A percentile compares a stretch with the other conserved stretches of the same genome.
phyloP scores from a whole-genome alignment of 208 protist species.

The Endotrypanum monterogeii region DNA sequence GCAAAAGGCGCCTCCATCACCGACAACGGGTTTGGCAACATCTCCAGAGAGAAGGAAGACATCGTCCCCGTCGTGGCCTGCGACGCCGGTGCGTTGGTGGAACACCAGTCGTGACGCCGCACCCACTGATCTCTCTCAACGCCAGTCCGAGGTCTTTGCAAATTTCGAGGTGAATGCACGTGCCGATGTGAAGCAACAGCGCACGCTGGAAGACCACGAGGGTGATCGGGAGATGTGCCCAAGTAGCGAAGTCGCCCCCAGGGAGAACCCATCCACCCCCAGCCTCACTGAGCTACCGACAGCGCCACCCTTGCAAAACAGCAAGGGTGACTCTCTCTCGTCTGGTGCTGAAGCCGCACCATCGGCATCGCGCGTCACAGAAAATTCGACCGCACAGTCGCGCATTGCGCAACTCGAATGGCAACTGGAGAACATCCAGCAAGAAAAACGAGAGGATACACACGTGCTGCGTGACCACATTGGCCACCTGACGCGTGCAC shows the following conservation, averaged over 20 bases:
- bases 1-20: neutral
- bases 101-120: neutral
- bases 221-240: slow-evolving; percentile 19
- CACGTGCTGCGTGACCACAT: slow-evolving; percentile 43
- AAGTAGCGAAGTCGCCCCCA: neutral
- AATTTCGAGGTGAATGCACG: neutral
- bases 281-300: neutral
- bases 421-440: slow-evolving; percentile 35
- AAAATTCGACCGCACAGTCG: neutral
- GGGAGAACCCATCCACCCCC: neutral
- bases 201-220: slow-evolving; percentile 20
- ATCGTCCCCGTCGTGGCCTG: slow-evolving; percentile 23
- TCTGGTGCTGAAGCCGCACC: neutral
- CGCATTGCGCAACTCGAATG: slow-evolving; percentile 32
- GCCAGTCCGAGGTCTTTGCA: neutral
- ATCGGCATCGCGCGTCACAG: neutral
- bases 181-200: slow-evolving; percentile 12
- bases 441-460: slow-evolving; percentile 36
- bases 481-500: slow-evolving; percentile 36
- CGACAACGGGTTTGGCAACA: neutral
- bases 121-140: neutral
- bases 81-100: slow-evolving; percentile 33
- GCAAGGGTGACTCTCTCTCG: neutral
- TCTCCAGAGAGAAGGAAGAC: neutral
- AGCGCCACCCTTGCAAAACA: neutral